Evolutionary conservation across 2,329 filamentous ascomycete genomes (phyloP), one percentile per base, ranked within the genome.

Genomic region (Simplicillium aogashimaense): DNA sequence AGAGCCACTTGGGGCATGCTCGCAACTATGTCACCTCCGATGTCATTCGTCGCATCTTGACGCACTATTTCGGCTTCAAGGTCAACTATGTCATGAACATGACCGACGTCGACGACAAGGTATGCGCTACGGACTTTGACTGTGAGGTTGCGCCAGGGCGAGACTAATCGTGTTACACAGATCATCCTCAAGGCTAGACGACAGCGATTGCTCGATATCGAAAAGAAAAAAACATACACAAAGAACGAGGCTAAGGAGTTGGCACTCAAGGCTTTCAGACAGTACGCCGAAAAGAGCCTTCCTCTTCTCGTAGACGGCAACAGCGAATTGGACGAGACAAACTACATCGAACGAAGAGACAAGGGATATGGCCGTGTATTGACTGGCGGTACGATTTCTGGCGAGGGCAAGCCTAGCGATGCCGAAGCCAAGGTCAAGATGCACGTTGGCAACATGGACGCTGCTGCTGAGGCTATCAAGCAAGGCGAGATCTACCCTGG

Each of bases 81-180:
- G 77, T 95, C 49, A 78, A 81, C 44, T 94, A 94, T 64, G 85
- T 94, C 48, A 92, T 94, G 82, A 94, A 94, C 64, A 87, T 92
- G 47, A 94, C 88, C 20, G 88, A 90, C 52, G 74, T 90, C 31
- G 83, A 88, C 50, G 80, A 85, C 61, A 83, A 83, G 71, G 76
- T 78, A 53, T 47, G 54, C 31, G 39, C 29, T 12, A 31, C n/a
- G 15, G 35, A 11, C 18, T 17, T 4, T 13, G 13, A 35, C 20
- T 14, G 14, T 36, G 18, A 14, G n/a, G 7, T 16, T 29, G 11
- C 20, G 13, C 14, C n/a, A 31, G 31, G 17, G 29, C 42, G 38
- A 32, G 42, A 40, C 16, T 15, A 25, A 25, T 25, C 20, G 9
- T 25, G 10, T 13, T 50, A 47, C 40, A 35, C 47, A 74, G 71